These are phyloP conservation scores for Russula griseocarnosa DNA, from an alignment of 768 basidiomycete genomes.

Conservation along the genomic window DNA sequence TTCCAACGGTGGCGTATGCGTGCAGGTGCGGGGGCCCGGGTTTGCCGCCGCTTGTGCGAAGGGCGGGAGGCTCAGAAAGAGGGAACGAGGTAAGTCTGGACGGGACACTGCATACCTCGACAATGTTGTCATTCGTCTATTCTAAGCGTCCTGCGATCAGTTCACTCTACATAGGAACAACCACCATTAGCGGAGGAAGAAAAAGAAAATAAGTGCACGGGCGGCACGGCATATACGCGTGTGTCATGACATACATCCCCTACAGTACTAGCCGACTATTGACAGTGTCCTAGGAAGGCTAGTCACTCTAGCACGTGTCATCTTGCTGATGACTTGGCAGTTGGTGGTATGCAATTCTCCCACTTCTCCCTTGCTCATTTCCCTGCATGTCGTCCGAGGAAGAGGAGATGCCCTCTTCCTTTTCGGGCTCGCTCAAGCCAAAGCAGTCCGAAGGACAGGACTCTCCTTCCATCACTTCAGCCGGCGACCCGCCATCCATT, in stretches of 20 bases:
- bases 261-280: no score
- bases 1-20: no score
- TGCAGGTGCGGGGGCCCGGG: no score
- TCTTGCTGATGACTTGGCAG: no score
- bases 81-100: not conserved
- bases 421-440: constrained; percentile 3
- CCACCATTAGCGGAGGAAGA: constrained; percentile 32
- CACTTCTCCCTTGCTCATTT: not conserved
- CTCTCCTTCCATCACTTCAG: not conserved
- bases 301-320: no score
- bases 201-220: no score
- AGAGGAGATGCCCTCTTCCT: not conserved
- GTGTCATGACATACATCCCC: constrained; percentile 45
- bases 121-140: constrained; percentile 35
- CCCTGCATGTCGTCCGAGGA: constrained; percentile 12
- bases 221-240: not conserved
- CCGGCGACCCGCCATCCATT: not conserved
- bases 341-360: no score
- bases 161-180: constrained; percentile 15
- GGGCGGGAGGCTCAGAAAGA: no score
- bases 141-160: constrained; percentile 28
- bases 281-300: no score
- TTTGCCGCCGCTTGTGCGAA: no score
- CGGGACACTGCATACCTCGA: constrained; percentile 17
- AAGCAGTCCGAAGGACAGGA: constrained; percentile 12